These are phyloP conservation scores for Globisporangium recalcitrans DNA, from an alignment of 352 stramenopile genomes.

Conservation along the genomic window DNA sequence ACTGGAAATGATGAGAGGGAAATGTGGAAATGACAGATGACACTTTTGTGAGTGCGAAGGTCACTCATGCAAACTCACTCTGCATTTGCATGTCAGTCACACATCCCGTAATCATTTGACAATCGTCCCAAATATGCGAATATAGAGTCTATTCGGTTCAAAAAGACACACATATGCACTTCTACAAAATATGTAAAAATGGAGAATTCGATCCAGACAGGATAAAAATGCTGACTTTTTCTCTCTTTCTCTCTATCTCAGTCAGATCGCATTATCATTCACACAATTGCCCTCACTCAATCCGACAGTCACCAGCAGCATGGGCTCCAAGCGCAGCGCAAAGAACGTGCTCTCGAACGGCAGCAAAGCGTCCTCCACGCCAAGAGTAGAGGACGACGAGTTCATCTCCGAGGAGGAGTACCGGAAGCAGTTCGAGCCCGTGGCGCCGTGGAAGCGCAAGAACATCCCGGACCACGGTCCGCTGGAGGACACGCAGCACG, in stretches of 20 bases:
- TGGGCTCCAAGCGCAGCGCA: constrained; percentile 11
- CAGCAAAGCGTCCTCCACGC: no score
- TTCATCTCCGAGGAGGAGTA: constrained; percentile 49
- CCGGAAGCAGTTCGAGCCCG: constrained; percentile 62
- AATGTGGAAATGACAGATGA: neutral
- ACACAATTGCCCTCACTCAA: neutral
- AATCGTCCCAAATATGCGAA: neutral
- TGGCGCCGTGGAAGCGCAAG: constrained; percentile 75
- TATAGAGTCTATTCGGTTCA: neutral
- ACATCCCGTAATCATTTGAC: neutral
- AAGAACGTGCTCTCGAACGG: constrained; percentile 13
- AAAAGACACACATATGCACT: neutral
- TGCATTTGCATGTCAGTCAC: constrained; percentile 7
- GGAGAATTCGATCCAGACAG: neutral
- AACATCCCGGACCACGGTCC: constrained; percentile 79
- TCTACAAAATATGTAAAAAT: neutral
- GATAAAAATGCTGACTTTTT: constrained; percentile 7
- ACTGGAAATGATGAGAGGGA: no score
- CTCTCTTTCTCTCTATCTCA: neutral
- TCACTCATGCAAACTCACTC: neutral
- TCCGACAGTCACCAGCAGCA: neutral
- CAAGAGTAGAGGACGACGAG: constrained; percentile 22
- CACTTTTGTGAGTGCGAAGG: neutral
- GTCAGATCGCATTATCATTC: neutral
- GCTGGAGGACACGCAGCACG: constrained; percentile 50